Evolutionary conservation across 2,329 filamentous ascomycete genomes (phyloP), one percentile per base, ranked within the genome.

Genomic region (Davidsoniella australis): DNA sequence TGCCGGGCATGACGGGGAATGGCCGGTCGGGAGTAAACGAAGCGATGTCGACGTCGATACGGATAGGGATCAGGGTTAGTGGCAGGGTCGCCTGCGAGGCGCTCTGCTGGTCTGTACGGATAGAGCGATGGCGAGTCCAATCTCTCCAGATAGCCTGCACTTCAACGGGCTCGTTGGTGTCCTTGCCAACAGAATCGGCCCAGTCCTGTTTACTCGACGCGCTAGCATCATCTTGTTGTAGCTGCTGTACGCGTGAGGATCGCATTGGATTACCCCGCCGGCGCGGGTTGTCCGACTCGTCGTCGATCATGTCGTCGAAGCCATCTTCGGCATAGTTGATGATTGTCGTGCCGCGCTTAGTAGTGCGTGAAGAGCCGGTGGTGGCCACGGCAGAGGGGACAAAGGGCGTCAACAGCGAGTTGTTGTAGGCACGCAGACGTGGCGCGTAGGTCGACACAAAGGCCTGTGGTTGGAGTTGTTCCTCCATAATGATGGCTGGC

Each of bases 321-420:
- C 88, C 88, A 62, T 96, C 89, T 62, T 98, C 91, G 20, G 91
- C 89, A 61, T 98, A 98, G 67, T 95, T 98, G 66, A 96, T 91
- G 55, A 89, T 85, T 33, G 85, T 91, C 2, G 91, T 96, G 51
- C 91, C 91, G 64, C 91, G 82, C 69, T 98, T 96, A 7, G 91
- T 96, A n/a, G 85, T 94, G 61, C 89, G 78, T 58, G 85, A 74
- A 53, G 75, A 68, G 1, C 29, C 39, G 38, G 81, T 76, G 20
- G 78, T 80, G 2, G 76, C 64, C n/a, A 76, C 73, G 51, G 71
- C 70, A 56, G 80, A 79, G 49, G 82, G 84, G 54, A 89, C 75
- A 54, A 91, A 79, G 36, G 89, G 88, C 20, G 85, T 85, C 54
- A 95, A 76, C 49, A 96, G 78, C 37, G 89, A 85, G 68, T 96